These are phyloP conservation scores for Xylaria grammica DNA, from an alignment of 495 filamentous ascomycete genomes.

Conservation along the genomic window DNA sequence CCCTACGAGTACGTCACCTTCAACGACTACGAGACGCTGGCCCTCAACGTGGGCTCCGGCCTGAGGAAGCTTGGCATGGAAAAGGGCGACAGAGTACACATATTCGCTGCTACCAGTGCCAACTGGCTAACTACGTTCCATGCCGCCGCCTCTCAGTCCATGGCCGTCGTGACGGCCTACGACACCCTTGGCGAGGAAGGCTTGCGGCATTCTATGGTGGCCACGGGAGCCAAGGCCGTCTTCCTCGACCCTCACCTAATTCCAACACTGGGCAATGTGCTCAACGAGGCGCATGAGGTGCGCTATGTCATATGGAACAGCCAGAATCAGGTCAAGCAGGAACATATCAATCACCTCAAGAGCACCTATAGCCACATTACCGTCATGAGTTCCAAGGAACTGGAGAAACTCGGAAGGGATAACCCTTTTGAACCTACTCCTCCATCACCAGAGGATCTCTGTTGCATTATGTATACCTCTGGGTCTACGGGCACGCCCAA, in stretches of 20 bases:
- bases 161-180: constrained; percentile 96
- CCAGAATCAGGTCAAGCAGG: constrained; percentile 74
- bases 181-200: constrained; percentile 96
- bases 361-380: constrained; percentile 70
- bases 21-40: constrained; percentile 82
- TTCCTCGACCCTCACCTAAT: constrained; percentile 89
- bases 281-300: constrained; percentile 79
- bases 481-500: constrained; percentile 97
- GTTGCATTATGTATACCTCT: constrained; percentile 99
- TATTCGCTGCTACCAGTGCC: constrained; percentile 87
- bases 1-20: constrained; percentile 86
- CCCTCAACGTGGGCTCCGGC: constrained; percentile 74
- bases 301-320: constrained; percentile 89
- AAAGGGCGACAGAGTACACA: constrained; percentile 76
- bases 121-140: constrained; percentile 81
- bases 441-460: constrained; percentile 83
- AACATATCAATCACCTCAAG: constrained; percentile 80
- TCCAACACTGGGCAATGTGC: constrained; percentile 76
- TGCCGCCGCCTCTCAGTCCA: constrained; percentile 81
- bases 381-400: constrained; percentile 83
- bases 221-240: constrained; percentile 84
- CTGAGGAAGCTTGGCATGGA: constrained; percentile 79
- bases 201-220: constrained; percentile 85
- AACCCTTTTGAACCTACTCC: constrained; percentile 83
- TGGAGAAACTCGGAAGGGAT: constrained; percentile 80